These are phyloP conservation scores for Phytopythium mirpurense DNA, from an alignment of 352 stramenopile species.

Conservation along the genomic window DNA sequence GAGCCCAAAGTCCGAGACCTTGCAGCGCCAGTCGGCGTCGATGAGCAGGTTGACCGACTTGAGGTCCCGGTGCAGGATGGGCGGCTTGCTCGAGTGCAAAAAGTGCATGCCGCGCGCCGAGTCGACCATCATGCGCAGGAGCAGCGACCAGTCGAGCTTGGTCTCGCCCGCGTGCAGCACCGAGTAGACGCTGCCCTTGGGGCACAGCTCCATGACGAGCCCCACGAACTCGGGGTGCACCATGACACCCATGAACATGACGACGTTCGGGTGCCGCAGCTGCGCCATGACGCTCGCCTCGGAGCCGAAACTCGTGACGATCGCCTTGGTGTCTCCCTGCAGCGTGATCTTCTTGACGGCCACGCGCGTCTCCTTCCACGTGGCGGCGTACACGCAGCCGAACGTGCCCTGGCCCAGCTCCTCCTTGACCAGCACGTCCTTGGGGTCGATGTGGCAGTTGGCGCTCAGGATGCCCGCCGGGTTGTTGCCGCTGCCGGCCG, in stretches of 20 bases:
- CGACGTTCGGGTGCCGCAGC: conserved; percentile 76
- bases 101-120: conserved; percentile 88
- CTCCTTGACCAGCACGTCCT: conserved; percentile 75
- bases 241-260: conserved; percentile 91
- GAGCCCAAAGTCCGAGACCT: conserved; percentile 88
- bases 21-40: conserved; percentile 84
- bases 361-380: conserved; percentile 79
- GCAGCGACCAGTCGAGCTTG: conserved; percentile 82
- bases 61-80: conserved; percentile 87
- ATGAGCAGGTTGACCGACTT: conserved; percentile 90
- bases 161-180: conserved; percentile 73
- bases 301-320: conserved; percentile 78
- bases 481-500: conserved; percentile 35
- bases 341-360: conserved; percentile 85
- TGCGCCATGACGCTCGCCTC: conserved; percentile 83
- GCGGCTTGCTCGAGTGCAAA: conserved; percentile 83
- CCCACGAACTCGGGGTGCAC: conserved; percentile 83
- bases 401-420: conserved; percentile 77
- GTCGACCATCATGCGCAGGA: conserved; percentile 86
- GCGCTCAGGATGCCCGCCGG: conserved; percentile 58
- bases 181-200: conserved; percentile 80
- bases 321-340: conserved; percentile 72
- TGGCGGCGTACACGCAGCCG: conserved; percentile 65
- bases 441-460: conserved; percentile 81
- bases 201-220: conserved; percentile 87